Evolutionary conservation across 2,329 filamentous ascomycete species (phyloP).

Genomic region (Fusarium sp.): DNA sequence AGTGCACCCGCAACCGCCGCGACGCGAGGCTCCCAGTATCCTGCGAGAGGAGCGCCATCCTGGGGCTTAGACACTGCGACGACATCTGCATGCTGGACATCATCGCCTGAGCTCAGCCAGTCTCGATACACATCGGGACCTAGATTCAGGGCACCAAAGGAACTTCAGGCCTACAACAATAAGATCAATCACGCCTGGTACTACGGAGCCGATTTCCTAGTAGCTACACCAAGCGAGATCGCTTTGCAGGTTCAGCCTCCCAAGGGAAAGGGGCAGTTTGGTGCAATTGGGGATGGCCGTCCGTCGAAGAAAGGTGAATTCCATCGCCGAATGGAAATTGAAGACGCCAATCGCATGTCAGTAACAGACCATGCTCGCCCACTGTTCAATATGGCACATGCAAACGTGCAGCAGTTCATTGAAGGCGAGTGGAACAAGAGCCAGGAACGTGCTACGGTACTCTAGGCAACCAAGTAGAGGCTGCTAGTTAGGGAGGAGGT

Average conservation of each 20-base stretch:
- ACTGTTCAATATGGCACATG: constrained; percentile 54
- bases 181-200: constrained; percentile 52
- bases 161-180: constrained; percentile 39
- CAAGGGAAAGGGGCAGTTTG: constrained; percentile 45
- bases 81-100: constrained; percentile 5
- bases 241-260: constrained; percentile 43
- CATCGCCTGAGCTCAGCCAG: neutral
- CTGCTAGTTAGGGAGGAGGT: constrained; percentile 30
- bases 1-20: neutral
- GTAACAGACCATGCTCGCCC: constrained; percentile 52
- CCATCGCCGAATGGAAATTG: constrained; percentile 46
- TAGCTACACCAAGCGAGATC: constrained; percentile 45
- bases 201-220: constrained; percentile 48
- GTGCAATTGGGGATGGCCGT: constrained; percentile 52
- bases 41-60: neutral
- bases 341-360: constrained; percentile 51
- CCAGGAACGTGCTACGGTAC: neutral
- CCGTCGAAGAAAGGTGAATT: constrained; percentile 36
- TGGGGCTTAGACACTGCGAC: constrained; percentile 12
- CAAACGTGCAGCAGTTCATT: constrained; percentile 41
- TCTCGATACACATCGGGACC: constrained; percentile 29
- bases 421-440: constrained; percentile 27
- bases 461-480: constrained; percentile 13
- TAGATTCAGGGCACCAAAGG: constrained; percentile 34
- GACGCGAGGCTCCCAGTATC: neutral